Evolutionary conservation across 352 stramenopile genomes (phyloP), one percentile per base, ranked within the genome.

Genomic region (Lagenidium sp.): DNA sequence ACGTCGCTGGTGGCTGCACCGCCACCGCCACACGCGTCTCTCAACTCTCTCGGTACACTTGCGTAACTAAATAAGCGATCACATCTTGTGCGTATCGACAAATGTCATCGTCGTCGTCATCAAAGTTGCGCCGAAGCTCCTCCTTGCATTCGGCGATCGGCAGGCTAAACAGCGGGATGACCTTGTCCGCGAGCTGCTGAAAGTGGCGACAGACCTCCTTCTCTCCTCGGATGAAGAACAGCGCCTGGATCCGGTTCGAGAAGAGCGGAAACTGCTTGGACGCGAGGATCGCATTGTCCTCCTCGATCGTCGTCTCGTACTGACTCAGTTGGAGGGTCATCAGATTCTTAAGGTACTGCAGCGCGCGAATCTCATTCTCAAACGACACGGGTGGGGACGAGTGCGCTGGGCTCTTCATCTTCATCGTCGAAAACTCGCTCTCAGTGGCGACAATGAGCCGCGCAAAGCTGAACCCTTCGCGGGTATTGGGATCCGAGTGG

Each of bases 211-310:
- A 94, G 36, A 94, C 79, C 52, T 92, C 69, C 42, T 95, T 95
- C 50, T 95, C 84, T 10, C 84, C 84, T 12, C 78, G 74, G 44
- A 95, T 87, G 49, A 94, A 91, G 53, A 91, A 89, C 29, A 94
- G 62, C 48, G 80, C 80, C 42, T 94, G 80, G 45, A 90, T 85
- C 45, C 79, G 67, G 68, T 95, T 95, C 28, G 79, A 93, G 55
- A 89, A 89, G 35, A 89, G 51, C 38, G 71, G 66, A 51, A 78
- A 85, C 49, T 82, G 57, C 58, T 85, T 85, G 35, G 71, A 84
- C 38, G 78, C 78, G 46, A 94, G 56, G 50, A 90, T 61, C 26
- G 68, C 78, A 47, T 92, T 82, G 59, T 94, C 84, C 52, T 95
- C 63, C 50, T 92, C 81, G 32, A 95, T 82, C 25, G 80, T 90